Evolutionary conservation across 2,329 filamentous ascomycete genomes (phyloP).

Genomic region (Aspergillus ochraceoroseus): DNA sequence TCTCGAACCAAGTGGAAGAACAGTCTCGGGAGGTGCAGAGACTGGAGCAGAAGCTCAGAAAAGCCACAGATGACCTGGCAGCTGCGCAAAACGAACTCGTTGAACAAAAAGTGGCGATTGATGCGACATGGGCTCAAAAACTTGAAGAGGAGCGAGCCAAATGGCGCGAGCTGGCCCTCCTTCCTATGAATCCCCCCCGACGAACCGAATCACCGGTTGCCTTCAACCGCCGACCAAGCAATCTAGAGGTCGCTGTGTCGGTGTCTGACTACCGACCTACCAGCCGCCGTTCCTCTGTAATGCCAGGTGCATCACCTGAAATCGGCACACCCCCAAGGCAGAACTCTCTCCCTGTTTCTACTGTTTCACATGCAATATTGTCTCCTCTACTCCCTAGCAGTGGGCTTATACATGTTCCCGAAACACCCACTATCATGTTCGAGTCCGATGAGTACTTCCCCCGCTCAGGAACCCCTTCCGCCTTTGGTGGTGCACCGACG

Average conservation of each 20-base stretch:
- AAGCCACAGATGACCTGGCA: constrained; percentile 58
- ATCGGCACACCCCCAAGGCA: constrained; percentile 44
- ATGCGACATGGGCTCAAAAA: constrained; percentile 54
- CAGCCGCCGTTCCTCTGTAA: constrained; percentile 40
- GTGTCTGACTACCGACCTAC: constrained; percentile 35
- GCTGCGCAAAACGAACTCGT: constrained; percentile 55
- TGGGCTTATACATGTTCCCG: constrained; percentile 24
- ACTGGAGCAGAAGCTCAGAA: constrained; percentile 39
- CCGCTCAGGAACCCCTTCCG: constrained; percentile 36
- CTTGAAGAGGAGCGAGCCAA: constrained; percentile 62
- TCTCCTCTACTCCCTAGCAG: constrained; percentile 29
- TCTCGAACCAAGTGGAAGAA: constrained; percentile 55
- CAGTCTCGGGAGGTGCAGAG: constrained; percentile 57
- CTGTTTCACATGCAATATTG: constrained; percentile 23
- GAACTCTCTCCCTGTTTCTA: constrained; percentile 42
- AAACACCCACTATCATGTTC: constrained; percentile 40
- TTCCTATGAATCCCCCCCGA: constrained; percentile 35
- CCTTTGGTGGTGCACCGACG: constrained; percentile 36
- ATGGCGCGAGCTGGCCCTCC: constrained; percentile 49
- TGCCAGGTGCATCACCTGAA: constrained; percentile 36
- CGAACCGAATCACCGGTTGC: constrained; percentile 42
- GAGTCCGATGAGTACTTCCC: constrained; percentile 47
- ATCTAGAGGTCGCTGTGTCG: constrained; percentile 38
- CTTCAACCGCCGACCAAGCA: constrained; percentile 39
- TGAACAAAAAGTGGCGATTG: constrained; percentile 56